Conservation (phyloP, 2,329 filamentous ascomycete species). For the Zymoseptoria crescenta region DNA sequence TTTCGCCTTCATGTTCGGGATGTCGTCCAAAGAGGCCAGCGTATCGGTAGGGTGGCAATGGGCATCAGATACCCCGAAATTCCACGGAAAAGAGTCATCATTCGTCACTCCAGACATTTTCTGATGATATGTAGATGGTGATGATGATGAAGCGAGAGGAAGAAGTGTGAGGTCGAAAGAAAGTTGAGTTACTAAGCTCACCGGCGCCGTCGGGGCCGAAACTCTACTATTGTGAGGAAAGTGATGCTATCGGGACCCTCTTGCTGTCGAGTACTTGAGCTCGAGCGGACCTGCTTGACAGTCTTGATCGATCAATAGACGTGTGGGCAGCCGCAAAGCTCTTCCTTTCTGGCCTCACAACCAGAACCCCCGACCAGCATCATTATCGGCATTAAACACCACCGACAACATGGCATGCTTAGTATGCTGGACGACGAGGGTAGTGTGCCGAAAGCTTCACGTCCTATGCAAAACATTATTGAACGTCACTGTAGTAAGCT, state of each 20-base stretch:
- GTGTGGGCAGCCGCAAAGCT: no score
- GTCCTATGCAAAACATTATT: no score
- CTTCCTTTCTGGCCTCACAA: no score
- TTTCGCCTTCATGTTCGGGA: constrained; percentile 58
- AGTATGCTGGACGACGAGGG: no score
- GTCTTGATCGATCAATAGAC: no score
- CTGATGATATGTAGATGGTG: not conserved
- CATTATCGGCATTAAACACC: no score
- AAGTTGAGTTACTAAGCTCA: not conserved
- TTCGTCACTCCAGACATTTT: constrained; percentile 13
- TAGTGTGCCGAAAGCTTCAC: no score
- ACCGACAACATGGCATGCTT: no score
- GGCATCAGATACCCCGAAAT: constrained; percentile 64
- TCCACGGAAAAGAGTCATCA: constrained; percentile 53
- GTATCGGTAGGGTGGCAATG: constrained; percentile 82
- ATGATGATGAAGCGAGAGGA: not conserved
- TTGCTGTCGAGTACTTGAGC: not conserved
- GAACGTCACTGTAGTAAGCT: no score
- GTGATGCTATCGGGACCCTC: not conserved
- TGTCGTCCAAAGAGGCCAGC: constrained; percentile 51
- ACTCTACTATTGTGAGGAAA: not conserved
- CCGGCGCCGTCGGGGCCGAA: not conserved
- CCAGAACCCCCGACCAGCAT: no score
- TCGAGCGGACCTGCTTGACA: not conserved
- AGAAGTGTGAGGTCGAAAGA: not conserved